These are phyloP conservation scores for Cryptosporidium sp. DNA, from an alignment of 169 alveolate species.

Conservation along the genomic window DNA sequence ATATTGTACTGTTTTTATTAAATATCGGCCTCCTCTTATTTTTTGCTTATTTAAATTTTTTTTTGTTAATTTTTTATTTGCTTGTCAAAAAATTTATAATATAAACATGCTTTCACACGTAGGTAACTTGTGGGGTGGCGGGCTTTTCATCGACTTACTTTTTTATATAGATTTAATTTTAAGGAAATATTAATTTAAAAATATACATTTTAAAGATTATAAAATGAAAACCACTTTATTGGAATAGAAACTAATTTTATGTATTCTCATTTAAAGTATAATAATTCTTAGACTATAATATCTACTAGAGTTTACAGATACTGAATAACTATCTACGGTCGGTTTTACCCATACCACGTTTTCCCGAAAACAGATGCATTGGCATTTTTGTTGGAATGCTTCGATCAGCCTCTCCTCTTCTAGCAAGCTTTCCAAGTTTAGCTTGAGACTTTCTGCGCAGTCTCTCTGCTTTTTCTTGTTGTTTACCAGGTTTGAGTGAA, in stretches of 20 bases:
- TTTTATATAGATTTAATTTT: not conserved
- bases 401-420: conserved; percentile 92
- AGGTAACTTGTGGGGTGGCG: conserved; percentile 76
- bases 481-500: conserved; percentile 75
- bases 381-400: conserved; percentile 89
- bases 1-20: not conserved
- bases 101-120: conserved; percentile 49
- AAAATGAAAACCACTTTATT: not conserved
- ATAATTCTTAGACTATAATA: not conserved
- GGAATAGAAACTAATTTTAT: not conserved
- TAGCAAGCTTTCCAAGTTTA: conserved; percentile 78
- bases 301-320: not conserved
- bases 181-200: not conserved
- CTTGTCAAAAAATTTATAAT: conserved; percentile 58
- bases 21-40: not conserved
- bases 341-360: conserved; percentile 94
- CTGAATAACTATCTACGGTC: conserved; percentile 87
- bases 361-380: conserved; percentile 97
- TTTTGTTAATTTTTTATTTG: conserved; percentile 23
- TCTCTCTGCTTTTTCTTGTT: conserved; percentile 77
- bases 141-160: not conserved
- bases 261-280: not conserved
- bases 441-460: conserved; percentile 76
- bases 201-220: not conserved
- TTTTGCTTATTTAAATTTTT: not conserved